Evolutionary conservation across 176 grass and related monocot species (phyloP), one percentile per base, ranked within the genome.

Genomic region (Microstegium vimineum): DNA sequence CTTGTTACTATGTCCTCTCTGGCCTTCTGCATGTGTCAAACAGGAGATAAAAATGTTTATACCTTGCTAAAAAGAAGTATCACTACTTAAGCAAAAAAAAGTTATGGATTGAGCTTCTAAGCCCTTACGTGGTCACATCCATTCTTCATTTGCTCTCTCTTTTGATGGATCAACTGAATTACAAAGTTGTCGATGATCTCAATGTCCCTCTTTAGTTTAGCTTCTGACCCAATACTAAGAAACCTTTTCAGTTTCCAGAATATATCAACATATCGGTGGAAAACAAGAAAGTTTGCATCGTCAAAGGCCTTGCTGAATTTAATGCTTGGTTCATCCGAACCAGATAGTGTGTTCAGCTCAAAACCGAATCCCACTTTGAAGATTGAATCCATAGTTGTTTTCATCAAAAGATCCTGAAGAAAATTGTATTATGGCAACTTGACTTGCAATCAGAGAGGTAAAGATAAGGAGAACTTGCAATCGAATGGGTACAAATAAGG

Each of bases 1-100:
- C 89, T 97, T 82, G 94, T 91, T 5, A 97, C 43, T 28, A 97
- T 93, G 41, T 97, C 91, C 68, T 87, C 77, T 81, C 78, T 95
- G 12, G 43, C 20, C 60, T 77, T 75, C 90, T 90, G 61, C 60
- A 18, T 85, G 5, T 15, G 42, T 79, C 37, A 52, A 60, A 35
- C 40, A 87, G 64, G 23, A 47, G 46, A 63, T 5, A 81, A 59
- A 82, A 12, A 37, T 17, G 16, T 85, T 72, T 4, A 25, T 45
- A 74, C 8, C 31, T n/a, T 45, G 66, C 20, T 11, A 59, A 69
- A 73, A 12, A 15, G 46, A 52, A 41, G 2, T 28, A 5, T 3
- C 35, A 36, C 35, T 36, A 36, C 4, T 36, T 36, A 41, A 41
- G 38, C 35, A 36, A 41, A 41, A 41, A 41, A 41, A 41, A 11